Base-by-base conservation (phyloP, 192 early-diverging fungal species). In the Diversispora epigaea region DNA sequence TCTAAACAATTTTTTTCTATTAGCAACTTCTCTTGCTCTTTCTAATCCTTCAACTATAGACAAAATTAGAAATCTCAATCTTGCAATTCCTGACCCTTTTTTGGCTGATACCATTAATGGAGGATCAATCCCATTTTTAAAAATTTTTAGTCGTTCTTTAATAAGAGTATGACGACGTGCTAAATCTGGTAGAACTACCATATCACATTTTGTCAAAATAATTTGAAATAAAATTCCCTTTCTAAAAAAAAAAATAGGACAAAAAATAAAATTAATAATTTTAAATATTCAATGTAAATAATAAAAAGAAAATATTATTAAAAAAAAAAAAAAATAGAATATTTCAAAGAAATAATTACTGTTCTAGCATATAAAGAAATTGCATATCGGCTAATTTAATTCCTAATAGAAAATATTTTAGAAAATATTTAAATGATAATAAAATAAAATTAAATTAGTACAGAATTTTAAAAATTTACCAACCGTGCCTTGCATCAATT, bases 401-500 rank as follows among this genome's bases (percentile, higher is more conserved):
- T 19, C 6, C 2, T 43, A 45, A 43, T 57, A 50, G 71, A 17
- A 60, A 40, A 41, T 21, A 6, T 6, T 4, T 17, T 15, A 43
- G 17, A n/a, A 22, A 40, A 6, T 22, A 76, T 0, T 44, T 21
- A 8, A 50, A 68, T 25, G 39, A 75, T 6, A 45, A 4, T 43
- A 76, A 41, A 45, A 4, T 43, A 76, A 41, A 9, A 63, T 54
- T n/a, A 49, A 76, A 63, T 84, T 68, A 6, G 52, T 17, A n/a
- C 8, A 72, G 15, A 63, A 72, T 6, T 11, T 6, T 47, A 15
- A 25, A 63, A 25, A n/a, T 21, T 19, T 61, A 45, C 8, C 17
- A 10, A 52, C 92, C 92, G 75, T 92, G 91, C 9, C 92, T 83
- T 49, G 89, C 90, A 78, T 93, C 92, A 49, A 93, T 85, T 75